Evolutionary conservation across 2,329 filamentous ascomycete genomes (phyloP), one percentile per base, ranked within the genome.

Genomic region (Thermoascus crustaceus): DNA sequence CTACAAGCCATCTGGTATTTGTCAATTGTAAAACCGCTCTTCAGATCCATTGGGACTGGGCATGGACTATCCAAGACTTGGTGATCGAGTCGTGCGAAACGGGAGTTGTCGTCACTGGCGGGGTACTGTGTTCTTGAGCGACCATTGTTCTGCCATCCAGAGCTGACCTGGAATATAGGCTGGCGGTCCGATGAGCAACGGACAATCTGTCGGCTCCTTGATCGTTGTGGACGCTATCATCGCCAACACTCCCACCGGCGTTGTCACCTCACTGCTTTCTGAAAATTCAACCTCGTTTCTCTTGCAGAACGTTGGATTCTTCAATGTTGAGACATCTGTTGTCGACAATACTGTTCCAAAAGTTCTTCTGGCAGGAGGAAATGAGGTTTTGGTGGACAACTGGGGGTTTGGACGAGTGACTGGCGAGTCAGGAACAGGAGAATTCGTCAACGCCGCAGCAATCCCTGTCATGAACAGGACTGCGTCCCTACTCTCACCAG

Each of bases 41-140:
- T 24, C 63, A 71, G 17, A 62, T 73, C 38, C 51, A 71, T 7
- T 78, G 73, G 72, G 66, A 74, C 38, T 78, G 75, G 75, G 69
- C 68, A 0, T 78, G 66, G 67, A 71, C 66, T 0, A 72, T 68
- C 46, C 65, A 68, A 36, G 60, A 62, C 7, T 48, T 75, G 19
- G 60, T 48, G 2, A 67, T 77, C 43, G 66, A 69, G 36, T 71
- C 70, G 41, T 75, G 72, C 46, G 46, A 52, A 2, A 57, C 64
- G 9, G 73, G 68, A 4, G 44, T 78, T 2, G 64, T 71, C 35
- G 68, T 76, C n/a, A 29, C 41, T 20, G 46, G 46, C 3, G 47
- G 48, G 1, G 43, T 48, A 34, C 27, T 43, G 38, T 48, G 58
- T 30, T 11, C 29, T 30, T 6, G 19, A 13, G n/a, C n/a, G n/a